A percentile compares a stretch with the other conserved stretches of the same genome.
These are phyloP conservation scores for Danielozyma ontarioensis DNA, from an alignment of 805 yeast species.

Conservation along the genomic window DNA sequence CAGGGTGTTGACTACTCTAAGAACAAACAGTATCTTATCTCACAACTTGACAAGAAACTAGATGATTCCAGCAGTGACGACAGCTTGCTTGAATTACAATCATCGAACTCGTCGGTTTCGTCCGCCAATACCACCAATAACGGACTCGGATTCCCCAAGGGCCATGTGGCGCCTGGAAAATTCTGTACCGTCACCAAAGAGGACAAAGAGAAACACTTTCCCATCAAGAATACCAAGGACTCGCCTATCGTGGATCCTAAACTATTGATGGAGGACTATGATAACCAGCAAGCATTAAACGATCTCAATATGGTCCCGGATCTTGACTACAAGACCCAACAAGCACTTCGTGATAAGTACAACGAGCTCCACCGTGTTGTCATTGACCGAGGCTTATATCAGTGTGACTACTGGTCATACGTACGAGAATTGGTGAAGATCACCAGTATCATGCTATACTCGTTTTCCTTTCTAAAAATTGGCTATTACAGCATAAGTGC, in stretches of 20 bases:
- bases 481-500: slow-evolving; percentile 54
- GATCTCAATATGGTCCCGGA: slow-evolving; percentile 59
- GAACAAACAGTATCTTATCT: background rate
- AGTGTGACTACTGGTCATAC: slow-evolving; percentile 72
- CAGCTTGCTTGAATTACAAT: slow-evolving; percentile 5
- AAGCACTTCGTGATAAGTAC: slow-evolving; percentile 50
- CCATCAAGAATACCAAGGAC: slow-evolving; percentile 13
- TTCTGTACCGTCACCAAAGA: slow-evolving; percentile 36
- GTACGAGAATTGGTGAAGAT: slow-evolving; percentile 65
- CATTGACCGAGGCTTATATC: slow-evolving; percentile 55
- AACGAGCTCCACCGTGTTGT: slow-evolving; percentile 53
- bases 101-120: slow-evolving; percentile 3
- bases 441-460: slow-evolving; percentile 43
- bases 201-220: slow-evolving; percentile 30
- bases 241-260: slow-evolving; percentile 49
- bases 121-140: slow-evolving; percentile 1
- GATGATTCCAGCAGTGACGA: background rate
- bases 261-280: slow-evolving; percentile 49
- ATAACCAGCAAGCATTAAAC: slow-evolving; percentile 46
- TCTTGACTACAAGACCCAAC: slow-evolving; percentile 66
- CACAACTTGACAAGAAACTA: background rate
- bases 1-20: slow-evolving; percentile 59
- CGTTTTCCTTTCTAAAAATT: slow-evolving; percentile 44
- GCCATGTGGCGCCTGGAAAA: slow-evolving; percentile 47
- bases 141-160: slow-evolving; percentile 36